Evolutionary conservation across 805 yeast species (phyloP).

Genomic region (Alloascoidea africana): DNA sequence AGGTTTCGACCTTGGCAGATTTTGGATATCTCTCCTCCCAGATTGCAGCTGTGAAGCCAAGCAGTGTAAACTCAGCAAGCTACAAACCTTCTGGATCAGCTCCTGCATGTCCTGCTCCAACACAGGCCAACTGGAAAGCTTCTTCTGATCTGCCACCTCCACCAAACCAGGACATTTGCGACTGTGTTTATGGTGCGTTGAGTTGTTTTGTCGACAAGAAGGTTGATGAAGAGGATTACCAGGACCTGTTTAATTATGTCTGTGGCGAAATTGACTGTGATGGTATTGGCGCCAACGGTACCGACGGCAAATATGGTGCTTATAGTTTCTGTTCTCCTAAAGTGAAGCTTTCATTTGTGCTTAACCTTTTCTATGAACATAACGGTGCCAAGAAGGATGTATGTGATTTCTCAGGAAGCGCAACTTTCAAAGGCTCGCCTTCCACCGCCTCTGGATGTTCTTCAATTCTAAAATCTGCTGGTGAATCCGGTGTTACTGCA

Average conservation of each 20-base stretch:
- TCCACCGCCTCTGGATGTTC: conserved; percentile 34
- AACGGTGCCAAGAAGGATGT: conserved; percentile 32
- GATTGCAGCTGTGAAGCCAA: conserved; percentile 37
- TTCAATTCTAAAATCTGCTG: conserved; percentile 44
- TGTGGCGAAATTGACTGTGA: conserved; percentile 48
- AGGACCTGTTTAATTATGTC: conserved; percentile 37
- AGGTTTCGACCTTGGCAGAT: conserved; percentile 38
- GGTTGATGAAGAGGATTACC: conserved; percentile 40
- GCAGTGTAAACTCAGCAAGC: conserved; percentile 22
- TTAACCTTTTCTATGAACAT: conserved; percentile 45
- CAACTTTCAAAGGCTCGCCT: conserved; percentile 29
- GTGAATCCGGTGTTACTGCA: conserved; percentile 51
- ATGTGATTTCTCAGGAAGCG: conserved; percentile 63
- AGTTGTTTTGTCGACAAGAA: conserved; percentile 41
- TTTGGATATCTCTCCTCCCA: conserved; percentile 40
- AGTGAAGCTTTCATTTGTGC: conserved; percentile 51
- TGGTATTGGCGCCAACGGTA: conserved; percentile 46
- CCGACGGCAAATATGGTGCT: conserved; percentile 53
- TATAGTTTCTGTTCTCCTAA: conserved; percentile 57
- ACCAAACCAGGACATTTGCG: conserved; percentile 52
- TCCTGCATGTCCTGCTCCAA: conserved; percentile 33
- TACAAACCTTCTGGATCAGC: conserved; percentile 20
- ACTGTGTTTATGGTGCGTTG: conserved; percentile 38
- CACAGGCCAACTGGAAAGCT: conserved; percentile 48
- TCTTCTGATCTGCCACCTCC: conserved; percentile 60